phyloP scores from a whole-genome alignment of 208 protist species.

The Phytomonas serpens region DNA sequence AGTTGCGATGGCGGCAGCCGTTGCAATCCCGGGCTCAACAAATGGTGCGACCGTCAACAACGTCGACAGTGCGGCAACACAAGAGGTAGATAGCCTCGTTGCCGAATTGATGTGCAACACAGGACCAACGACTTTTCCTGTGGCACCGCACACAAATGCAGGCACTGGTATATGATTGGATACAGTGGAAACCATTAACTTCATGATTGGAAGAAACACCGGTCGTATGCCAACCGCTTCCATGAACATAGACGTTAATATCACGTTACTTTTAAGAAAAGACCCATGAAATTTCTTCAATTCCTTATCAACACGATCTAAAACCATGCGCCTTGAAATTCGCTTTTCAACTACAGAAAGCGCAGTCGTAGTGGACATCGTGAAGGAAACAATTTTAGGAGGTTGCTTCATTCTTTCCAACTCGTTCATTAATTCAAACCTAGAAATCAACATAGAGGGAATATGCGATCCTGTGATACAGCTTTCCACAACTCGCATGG shows the following conservation, averaged over 20 bases:
- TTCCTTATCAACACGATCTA: slow-evolving; percentile 70
- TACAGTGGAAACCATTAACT: slow-evolving; percentile 50
- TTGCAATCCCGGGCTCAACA: slow-evolving; percentile 54
- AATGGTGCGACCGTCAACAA: slow-evolving; percentile 36
- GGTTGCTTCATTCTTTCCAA: slow-evolving; percentile 51
- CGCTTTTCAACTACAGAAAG: slow-evolving; percentile 68
- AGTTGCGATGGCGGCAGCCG: slow-evolving; percentile 39
- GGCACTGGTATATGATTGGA: slow-evolving; percentile 32
- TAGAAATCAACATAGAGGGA: slow-evolving; percentile 83
- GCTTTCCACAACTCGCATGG: slow-evolving; percentile 50
- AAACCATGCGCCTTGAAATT: slow-evolving; percentile 43
- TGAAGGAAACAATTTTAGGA: slow-evolving; percentile 71
- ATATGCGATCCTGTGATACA: slow-evolving; percentile 74
- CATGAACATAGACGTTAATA: slow-evolving; percentile 48
- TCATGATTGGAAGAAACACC: slow-evolving; percentile 77
- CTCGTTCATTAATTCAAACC: slow-evolving; percentile 77
- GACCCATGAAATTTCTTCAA: slow-evolving; percentile 82
- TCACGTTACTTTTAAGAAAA: slow-evolving; percentile 74
- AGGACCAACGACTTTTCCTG: slow-evolving; percentile 72
- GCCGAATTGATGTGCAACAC: slow-evolving; percentile 43
- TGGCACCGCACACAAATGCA: slow-evolving; percentile 82
- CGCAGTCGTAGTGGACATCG: slow-evolving; percentile 82
- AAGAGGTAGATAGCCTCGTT: slow-evolving; percentile 19
- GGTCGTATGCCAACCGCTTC: slow-evolving; percentile 59
- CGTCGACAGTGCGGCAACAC: slow-evolving; percentile 19